Base-by-base conservation (phyloP, 192 early-diverging fungal genomes). In the Hyaloraphidium curvatum region DNA sequence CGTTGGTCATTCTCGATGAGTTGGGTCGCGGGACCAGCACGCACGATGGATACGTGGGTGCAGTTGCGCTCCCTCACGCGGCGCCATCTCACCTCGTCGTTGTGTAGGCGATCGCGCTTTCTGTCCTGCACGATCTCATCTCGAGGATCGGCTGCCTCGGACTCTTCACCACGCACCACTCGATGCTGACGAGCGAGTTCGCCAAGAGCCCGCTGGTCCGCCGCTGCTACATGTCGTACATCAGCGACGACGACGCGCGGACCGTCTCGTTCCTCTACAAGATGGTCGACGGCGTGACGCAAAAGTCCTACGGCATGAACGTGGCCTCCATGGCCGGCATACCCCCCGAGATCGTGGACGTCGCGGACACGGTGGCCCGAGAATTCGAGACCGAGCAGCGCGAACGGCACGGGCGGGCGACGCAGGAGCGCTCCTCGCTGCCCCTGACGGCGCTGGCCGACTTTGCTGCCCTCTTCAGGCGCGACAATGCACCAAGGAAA, bases 301-400 rank as follows among this genome's bases (percentile, higher is more conserved):
- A 84, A 33, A 88, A 88, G 65, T 89, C 86, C 22, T 92, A 89
- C 59, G 95, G 95, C 41, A 95, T 97, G 91, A 97, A 96, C 55
- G 91, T 96, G 0, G 95, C 95, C 2, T 71, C 69, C n/a, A 95
- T 97, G 86, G 95, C 92, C 0, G 89, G 89, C 3, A 76, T 99
- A 13, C 89, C 89, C 0, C 26, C 65, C 23, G 28, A 59, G 26
- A 39, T 55, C 28, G 54, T 55, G 2, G 67, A 75, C 27, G 64
- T 72, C 17, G 91, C 91, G 14, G 77, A 74, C 33, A 54, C 51
- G 3, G 69, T 83, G 39, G 87, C 89, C 0, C 72, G 75, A 2
- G 53, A 78, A 28, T 92, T 92, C 62, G 91, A 96, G 55, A 50
- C 62, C 31, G 55, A 62, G 22, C 67, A 75, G 40, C 61, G 59